phyloP scores from a whole-genome alignment of 2,329 filamentous ascomycete species.

The Fusarium temperatum region DNA sequence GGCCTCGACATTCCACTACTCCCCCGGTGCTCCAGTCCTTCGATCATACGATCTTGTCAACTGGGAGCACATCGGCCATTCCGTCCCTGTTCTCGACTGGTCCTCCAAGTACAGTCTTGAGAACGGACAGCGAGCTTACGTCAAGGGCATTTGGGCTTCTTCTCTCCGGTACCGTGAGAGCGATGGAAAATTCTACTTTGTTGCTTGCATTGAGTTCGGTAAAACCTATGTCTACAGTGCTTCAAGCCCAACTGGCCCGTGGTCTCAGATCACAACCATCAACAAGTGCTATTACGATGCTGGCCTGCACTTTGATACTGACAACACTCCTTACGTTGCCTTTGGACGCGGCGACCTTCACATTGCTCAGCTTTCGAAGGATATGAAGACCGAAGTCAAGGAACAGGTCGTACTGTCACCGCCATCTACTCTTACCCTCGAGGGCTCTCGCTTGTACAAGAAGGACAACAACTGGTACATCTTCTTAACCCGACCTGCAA shows the following conservation, averaged over 20 bases:
- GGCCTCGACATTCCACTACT: constrained; percentile 65
- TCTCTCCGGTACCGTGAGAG: constrained; percentile 22
- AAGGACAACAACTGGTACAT: constrained; percentile 64
- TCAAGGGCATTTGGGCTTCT: constrained; percentile 65
- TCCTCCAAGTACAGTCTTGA: constrained; percentile 40
- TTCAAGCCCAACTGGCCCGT: constrained; percentile 50
- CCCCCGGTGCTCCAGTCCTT: constrained; percentile 64
- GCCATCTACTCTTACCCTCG: constrained; percentile 44
- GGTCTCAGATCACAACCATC: constrained; percentile 52
- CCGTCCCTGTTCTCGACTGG: constrained; percentile 43
- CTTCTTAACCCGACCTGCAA: constrained; percentile 56
- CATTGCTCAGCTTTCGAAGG: constrained; percentile 59
- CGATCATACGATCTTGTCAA: constrained; percentile 64
- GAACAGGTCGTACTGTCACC: constrained; percentile 2
- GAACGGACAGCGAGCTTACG: constrained; percentile 55
- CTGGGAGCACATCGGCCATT: constrained; percentile 58
- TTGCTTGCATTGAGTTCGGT: constrained; percentile 51
- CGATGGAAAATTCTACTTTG: constrained; percentile 26
- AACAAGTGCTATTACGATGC: constrained; percentile 67
- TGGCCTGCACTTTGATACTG: constrained; percentile 62
- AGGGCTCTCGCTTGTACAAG: constrained; percentile 65
- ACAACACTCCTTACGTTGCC: constrained; percentile 66
- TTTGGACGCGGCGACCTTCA: constrained; percentile 59
- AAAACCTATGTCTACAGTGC: constrained; percentile 65
- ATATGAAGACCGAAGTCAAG: constrained; percentile 39